phyloP scores from a whole-genome alignment of 495 filamentous ascomycete genomes.

The Aspergillus bertholletiae region DNA sequence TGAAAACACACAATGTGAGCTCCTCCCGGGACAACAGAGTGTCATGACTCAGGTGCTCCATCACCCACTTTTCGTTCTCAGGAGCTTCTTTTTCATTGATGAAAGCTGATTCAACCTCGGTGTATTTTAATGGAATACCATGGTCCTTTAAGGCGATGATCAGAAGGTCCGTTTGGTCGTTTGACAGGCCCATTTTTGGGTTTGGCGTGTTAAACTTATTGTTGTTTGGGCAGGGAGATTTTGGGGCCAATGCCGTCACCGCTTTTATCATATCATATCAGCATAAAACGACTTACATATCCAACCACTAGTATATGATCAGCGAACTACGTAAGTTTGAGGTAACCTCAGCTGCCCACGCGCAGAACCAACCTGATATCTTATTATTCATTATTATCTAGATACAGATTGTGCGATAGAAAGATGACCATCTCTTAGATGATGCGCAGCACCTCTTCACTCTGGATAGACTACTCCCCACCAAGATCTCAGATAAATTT shows the following conservation, averaged over 20 bases:
- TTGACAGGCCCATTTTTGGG: conserved; percentile 3
- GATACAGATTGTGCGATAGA: no score
- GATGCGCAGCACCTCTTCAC: no score
- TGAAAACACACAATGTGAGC: conserved; percentile 27
- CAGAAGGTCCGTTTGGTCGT: conserved; percentile 16
- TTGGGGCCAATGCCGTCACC: not conserved
- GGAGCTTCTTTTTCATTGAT: conserved; percentile 10
- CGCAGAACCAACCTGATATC: no score
- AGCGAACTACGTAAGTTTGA: no score
- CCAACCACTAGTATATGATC: no score
- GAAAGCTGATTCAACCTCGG: conserved; percentile 30
- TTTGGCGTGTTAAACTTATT: not conserved
- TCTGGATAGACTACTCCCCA: no score
- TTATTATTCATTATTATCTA: no score
- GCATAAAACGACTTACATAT: no score
- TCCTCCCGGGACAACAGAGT: conserved; percentile 43
- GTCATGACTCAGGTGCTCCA: conserved; percentile 27
- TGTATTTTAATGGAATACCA: conserved; percentile 21
- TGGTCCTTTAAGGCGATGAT: conserved; percentile 29
- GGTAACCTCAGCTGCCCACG: no score
- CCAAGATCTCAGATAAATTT: no score
- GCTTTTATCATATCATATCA: no score
- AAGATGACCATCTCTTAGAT: no score
- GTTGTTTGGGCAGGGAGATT: not conserved
- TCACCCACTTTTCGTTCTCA: conserved; percentile 31